phyloP scores from a whole-genome alignment of 75 land plant species.

The Sequoia sempervirens region DNA sequence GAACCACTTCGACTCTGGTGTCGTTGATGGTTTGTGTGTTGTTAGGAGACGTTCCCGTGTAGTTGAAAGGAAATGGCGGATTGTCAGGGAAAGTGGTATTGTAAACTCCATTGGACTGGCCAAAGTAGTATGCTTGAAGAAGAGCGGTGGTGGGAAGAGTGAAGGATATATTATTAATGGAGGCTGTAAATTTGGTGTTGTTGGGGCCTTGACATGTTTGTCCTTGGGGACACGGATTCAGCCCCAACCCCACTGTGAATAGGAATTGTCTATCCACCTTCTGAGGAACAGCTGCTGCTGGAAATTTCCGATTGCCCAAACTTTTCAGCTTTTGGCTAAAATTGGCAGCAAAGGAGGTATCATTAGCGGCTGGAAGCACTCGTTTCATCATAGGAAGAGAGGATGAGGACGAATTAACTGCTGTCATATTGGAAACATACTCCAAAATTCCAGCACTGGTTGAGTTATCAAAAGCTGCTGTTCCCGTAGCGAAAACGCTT shows the following conservation, averaged over 20 bases:
- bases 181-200: conserved; percentile 27
- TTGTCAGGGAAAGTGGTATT: conserved; percentile 31
- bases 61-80: conserved; percentile 30
- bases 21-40: conserved; percentile 20
- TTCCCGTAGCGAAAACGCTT: too few species aligned
- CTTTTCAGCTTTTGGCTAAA: not conserved
- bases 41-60: conserved; percentile 36
- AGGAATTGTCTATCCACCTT: conserved; percentile 29
- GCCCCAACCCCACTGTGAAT: conserved; percentile 48
- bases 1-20: conserved; percentile 9
- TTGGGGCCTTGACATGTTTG: conserved; percentile 45
- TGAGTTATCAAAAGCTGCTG: too few species aligned
- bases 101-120: conserved; percentile 28
- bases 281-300: conserved; percentile 25
- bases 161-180: conserved; percentile 49
- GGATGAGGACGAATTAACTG: too few species aligned
- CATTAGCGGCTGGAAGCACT: too few species aligned
- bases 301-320: conserved; percentile 13
- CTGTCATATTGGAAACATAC: too few species aligned
- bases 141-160: conserved; percentile 30
- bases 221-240: conserved; percentile 26
- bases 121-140: conserved; percentile 32
- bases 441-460: too few species aligned
- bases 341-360: too few species aligned
- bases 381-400: too few species aligned